Base-by-base conservation (phyloP, 2,329 filamentous ascomycete genomes). In the Aulographum hederae region DNA sequence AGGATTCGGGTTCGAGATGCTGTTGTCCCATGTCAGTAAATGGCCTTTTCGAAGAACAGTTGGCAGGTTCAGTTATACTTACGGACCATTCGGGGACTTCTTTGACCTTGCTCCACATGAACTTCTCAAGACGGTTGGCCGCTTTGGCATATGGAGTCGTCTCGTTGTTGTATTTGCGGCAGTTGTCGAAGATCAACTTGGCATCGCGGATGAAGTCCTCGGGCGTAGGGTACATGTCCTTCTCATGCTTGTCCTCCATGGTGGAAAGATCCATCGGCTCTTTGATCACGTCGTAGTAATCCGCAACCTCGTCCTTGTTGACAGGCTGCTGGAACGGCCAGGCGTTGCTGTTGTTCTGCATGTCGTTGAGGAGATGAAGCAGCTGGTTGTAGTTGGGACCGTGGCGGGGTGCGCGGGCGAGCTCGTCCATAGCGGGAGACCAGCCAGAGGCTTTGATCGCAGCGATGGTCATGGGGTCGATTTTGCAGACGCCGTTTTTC, bases 201-300 rank as follows among this genome's bases (percentile, higher is more conserved):
- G 85, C 80, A 50, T 98, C 89, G 39, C 67, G 70, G 57, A 86
- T 74, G 44, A 98, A 94, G 45, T 95, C 89, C 48, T 95, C 84
- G 0, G 89, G 86, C 0, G 73, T 84, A 12, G 73, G 69, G 49
- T 98, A 98, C 46, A 86, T 70, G 54, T 95, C 89, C 25, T 82
- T 81, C 47, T 95, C 85, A 39, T 94, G 76, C 55, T 92, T 92
- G 43, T 72, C 73, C 54, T 95, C 89, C 86, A 98, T 95, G 14
- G 85, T 94, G 30, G 71, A 76, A 30, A 94, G 63, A 49, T 94
- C 89, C 89, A 98, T 98, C 21, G 89, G 89, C 52, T 93, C 79
- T 49, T 85, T 85, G 61, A 98, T 98, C 38, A 95, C 85, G 37
- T 93, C 82, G 60, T 95, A 95, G 58, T 98, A 98, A 52, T 98